A percentile compares a stretch with the other conserved stretches of the same genome.
phyloP scores from a whole-genome alignment of 1,284 basidiomycete species.

The Hypsizygus ulmarius region DNA sequence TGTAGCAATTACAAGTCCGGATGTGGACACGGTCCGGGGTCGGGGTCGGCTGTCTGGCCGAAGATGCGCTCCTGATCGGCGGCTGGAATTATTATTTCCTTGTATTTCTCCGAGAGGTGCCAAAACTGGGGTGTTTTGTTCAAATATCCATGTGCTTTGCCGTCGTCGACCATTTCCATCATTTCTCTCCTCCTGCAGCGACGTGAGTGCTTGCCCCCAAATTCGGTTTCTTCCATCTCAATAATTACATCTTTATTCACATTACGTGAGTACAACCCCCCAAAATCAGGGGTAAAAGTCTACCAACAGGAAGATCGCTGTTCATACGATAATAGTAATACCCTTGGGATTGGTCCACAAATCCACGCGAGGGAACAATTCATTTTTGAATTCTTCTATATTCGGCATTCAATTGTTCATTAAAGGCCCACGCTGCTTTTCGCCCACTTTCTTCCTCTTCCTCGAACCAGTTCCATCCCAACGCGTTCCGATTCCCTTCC shows the following conservation, averaged over 20 bases:
- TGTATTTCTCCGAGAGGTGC: conserved; percentile 25
- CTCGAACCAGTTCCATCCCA: conserved; percentile 35
- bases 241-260: conserved; percentile 22
- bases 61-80: conserved; percentile 29
- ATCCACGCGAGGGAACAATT: conserved; percentile 44
- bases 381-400: conserved; percentile 60
- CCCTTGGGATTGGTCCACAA: conserved; percentile 47
- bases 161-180: conserved; percentile 18
- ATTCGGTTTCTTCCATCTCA: conserved; percentile 25
- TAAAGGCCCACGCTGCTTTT: conserved; percentile 65
- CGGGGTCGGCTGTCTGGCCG: background rate
- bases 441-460: conserved; percentile 55
- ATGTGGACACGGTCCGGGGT: background rate
- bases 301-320: conserved; percentile 48
- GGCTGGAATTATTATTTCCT: conserved; percentile 31
- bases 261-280: conserved; percentile 59
- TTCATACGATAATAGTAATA: conserved; percentile 57
- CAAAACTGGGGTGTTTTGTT: conserved; percentile 5
- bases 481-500: conserved; percentile 27
- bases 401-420: conserved; percentile 66
- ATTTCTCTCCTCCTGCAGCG: conserved; percentile 16
- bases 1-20: conserved; percentile 5
- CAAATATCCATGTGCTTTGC: conserved; percentile 25
- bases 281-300: conserved; percentile 52
- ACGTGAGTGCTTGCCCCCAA: conserved; percentile 27